These are phyloP conservation scores for Aspergillus latus DNA, from an alignment of 2,329 filamentous ascomycete genomes.

Conservation along the genomic window DNA sequence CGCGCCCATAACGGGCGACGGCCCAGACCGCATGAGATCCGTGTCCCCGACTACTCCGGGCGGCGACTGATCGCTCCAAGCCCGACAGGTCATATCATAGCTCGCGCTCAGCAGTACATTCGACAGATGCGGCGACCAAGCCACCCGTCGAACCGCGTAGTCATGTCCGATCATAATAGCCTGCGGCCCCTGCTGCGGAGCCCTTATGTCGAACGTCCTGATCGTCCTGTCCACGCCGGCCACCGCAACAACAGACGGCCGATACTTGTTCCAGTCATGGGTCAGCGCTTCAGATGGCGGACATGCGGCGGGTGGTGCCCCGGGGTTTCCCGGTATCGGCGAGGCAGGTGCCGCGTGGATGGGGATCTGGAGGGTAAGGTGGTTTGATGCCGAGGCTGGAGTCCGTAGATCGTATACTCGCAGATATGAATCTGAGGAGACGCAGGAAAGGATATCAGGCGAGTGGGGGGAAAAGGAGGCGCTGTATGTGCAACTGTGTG, in stretches of 20 bases:
- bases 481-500: conserved; percentile 91
- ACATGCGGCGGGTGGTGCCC: conserved; percentile 38
- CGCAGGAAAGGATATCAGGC: conserved; percentile 79
- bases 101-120: conserved; percentile 85
- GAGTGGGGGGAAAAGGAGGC: conserved; percentile 88
- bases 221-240: conserved; percentile 86
- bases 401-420: conserved; percentile 90
- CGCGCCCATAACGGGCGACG: conserved; percentile 53
- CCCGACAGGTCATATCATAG: conserved; percentile 95
- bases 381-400: conserved; percentile 81
- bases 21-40: conserved; percentile 42
- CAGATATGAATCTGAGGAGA: conserved; percentile 84
- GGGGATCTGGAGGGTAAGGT: conserved; percentile 77
- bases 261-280: conserved; percentile 99
- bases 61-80: conserved; percentile 81
- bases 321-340: conserved; percentile 39
- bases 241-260: conserved; percentile 77
- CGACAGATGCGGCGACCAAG: conserved; percentile 92
- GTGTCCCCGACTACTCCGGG: conserved; percentile 33
- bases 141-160: conserved; percentile 80
- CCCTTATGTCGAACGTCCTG: conserved; percentile 86
- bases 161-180: conserved; percentile 79
- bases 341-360: conserved; percentile 69
- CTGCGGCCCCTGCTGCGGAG: conserved; percentile 69
- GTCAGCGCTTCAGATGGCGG: conserved; percentile 83